These are phyloP conservation scores for Fusarium albosuccineum DNA, from an alignment of 2,329 filamentous ascomycete species.

Conservation along the genomic window DNA sequence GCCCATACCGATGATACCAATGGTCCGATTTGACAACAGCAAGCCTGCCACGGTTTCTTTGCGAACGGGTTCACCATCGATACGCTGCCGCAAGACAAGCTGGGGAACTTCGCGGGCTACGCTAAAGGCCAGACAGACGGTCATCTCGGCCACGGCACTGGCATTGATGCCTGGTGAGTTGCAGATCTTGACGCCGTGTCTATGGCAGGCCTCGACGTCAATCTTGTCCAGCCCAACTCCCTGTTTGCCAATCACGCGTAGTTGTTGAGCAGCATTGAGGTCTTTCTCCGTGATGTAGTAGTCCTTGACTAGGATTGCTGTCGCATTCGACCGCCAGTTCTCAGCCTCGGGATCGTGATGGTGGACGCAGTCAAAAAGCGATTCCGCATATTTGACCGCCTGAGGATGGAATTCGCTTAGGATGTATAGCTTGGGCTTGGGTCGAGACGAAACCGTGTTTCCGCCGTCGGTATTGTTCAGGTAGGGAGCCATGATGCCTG, in stretches of 20 bases:
- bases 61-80: slow-evolving; percentile 38
- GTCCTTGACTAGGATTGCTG: slow-evolving; percentile 52
- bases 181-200: slow-evolving; percentile 36
- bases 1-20: slow-evolving; percentile 56
- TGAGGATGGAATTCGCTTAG: slow-evolving; percentile 51
- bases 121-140: slow-evolving; percentile 48
- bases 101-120: slow-evolving; percentile 48
- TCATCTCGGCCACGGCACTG: slow-evolving; percentile 50
- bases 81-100: slow-evolving; percentile 43
- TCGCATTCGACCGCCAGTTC: slow-evolving; percentile 53
- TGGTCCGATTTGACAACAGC: slow-evolving; percentile 48
- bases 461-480: too few relatives aligned
- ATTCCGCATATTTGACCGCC: slow-evolving; percentile 50
- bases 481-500: too few relatives aligned
- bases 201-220: slow-evolving; percentile 42
- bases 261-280: slow-evolving; percentile 39
- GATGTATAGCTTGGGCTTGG: slow-evolving; percentile 49
- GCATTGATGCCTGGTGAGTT: slow-evolving; percentile 43
- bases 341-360: slow-evolving; percentile 48
- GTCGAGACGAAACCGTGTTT: too few relatives aligned
- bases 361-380: slow-evolving; percentile 52
- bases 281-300: slow-evolving; percentile 50
- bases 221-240: slow-evolving; percentile 49
- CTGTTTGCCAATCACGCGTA: slow-evolving; percentile 48
- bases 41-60: slow-evolving; percentile 44